Evolutionary conservation across 371 early-diverging fungal species (phyloP).

Genomic region (Catenaria anguillulae): DNA sequence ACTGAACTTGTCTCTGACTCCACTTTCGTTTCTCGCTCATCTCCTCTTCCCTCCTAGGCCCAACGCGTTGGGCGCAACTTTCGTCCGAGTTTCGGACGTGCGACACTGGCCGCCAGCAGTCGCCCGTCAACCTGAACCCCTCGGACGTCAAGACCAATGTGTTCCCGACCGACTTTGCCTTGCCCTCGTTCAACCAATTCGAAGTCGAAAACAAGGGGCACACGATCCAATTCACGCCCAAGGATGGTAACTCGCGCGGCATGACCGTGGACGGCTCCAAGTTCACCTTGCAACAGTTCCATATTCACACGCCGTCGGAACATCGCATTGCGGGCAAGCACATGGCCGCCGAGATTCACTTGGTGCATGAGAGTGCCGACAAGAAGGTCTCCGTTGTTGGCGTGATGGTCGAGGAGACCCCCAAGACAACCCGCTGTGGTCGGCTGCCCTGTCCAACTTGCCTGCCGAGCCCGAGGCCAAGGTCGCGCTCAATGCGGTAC

Average conservation of each 20-base stretch:
- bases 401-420: background rate
- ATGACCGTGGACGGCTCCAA: constrained; percentile 11
- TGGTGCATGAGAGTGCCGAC: constrained; percentile 20
- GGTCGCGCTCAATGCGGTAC: background rate
- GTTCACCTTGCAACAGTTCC: constrained; percentile 22
- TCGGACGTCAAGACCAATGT: background rate
- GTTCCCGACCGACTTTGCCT: background rate
- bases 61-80: constrained; percentile 8
- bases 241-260: constrained; percentile 9
- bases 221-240: background rate
- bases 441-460: background rate
- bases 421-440: background rate
- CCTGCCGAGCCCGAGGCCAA: background rate
- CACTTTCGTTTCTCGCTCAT: too few relatives aligned
- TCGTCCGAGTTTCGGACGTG: constrained; percentile 11
- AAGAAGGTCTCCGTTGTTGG: background rate
- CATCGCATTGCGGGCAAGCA: constrained; percentile 16
- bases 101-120: constrained; percentile 18
- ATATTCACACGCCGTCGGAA: constrained; percentile 35
- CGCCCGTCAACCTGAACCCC: constrained; percentile 20
- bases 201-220: constrained; percentile 2
- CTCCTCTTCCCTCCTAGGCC: too few relatives aligned
- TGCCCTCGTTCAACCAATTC: constrained; percentile 5
- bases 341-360: constrained; percentile 26
- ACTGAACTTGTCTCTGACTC: too few relatives aligned